These are phyloP conservation scores for Trametes elegans DNA, from an alignment of 768 basidiomycete species.

Conservation along the genomic window DNA sequence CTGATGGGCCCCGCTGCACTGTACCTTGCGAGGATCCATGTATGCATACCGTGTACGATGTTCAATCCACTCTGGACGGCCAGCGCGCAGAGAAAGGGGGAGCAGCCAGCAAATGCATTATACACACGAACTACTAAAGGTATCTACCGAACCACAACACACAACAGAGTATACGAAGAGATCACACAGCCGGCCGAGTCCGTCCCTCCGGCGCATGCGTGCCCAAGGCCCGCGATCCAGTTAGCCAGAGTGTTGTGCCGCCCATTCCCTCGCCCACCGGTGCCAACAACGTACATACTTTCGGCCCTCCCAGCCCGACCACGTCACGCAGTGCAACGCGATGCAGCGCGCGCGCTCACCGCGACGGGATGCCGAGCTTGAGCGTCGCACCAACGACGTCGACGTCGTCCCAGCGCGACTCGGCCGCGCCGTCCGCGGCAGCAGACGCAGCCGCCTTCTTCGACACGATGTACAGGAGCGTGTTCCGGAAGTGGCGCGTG, in stretches of 20 bases:
- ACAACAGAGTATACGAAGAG: slow-evolving; percentile 13
- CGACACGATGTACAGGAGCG: slow-evolving; percentile 75
- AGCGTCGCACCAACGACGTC: slow-evolving; percentile 84
- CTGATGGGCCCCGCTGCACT: too few relatives aligned
- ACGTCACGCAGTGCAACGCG: too few relatives aligned
- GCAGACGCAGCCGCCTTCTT: slow-evolving; percentile 64
- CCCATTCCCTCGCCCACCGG: too few relatives aligned
- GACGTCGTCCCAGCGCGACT: slow-evolving; percentile 78
- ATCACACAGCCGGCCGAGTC: slow-evolving; percentile 1
- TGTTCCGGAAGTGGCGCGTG: slow-evolving; percentile 89
- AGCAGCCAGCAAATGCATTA: slow-evolving; percentile 17
- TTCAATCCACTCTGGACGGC: background rate
- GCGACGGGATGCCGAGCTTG: slow-evolving; percentile 73
- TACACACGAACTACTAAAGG: slow-evolving; percentile 18
- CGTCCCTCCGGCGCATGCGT: background rate
- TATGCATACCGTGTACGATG: background rate
- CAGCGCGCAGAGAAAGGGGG: background rate
- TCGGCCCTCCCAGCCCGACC: too few relatives aligned
- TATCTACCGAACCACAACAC: slow-evolving; percentile 16
- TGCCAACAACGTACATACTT: too few relatives aligned
- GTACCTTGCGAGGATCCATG: too few relatives aligned
- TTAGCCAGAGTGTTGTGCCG: too few relatives aligned
- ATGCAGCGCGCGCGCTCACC: slow-evolving; percentile 1
- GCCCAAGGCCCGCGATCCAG: too few relatives aligned
- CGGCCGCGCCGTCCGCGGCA: slow-evolving; percentile 29